Conservation (phyloP, 495 filamentous ascomycete genomes). For the Neurospora sp. region DNA sequence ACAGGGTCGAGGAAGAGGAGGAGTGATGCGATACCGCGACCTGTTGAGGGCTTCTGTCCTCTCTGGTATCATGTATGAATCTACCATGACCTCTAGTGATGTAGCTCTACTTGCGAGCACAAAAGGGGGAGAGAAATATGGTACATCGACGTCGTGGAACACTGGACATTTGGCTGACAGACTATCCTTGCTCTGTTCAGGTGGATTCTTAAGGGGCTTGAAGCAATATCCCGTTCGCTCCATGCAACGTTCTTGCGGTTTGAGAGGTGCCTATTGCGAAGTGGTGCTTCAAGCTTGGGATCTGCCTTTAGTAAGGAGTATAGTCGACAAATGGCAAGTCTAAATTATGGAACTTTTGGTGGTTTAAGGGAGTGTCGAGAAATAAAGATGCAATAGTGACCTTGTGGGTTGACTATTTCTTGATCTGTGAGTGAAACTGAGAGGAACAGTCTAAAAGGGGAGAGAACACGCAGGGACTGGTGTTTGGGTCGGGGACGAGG, state of each 20-base stretch:
- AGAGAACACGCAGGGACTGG: slow-evolving; percentile 31
- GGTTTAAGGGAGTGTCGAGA: too few species aligned
- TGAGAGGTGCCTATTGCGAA: background rate
- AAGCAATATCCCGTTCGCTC: background rate
- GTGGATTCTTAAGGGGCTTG: background rate
- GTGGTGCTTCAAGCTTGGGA: background rate
- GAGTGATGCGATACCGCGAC: background rate
- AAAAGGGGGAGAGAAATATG: too few species aligned
- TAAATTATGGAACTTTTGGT: too few species aligned
- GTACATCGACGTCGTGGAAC: background rate
- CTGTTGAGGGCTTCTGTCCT: background rate
- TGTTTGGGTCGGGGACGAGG: slow-evolving; percentile 43
- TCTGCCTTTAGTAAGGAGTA: background rate
- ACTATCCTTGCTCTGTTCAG: background rate
- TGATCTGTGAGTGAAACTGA: too few species aligned
- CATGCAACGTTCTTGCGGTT: background rate
- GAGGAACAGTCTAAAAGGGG: too few species aligned
- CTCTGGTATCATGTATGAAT: too few species aligned
- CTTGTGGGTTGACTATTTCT: too few species aligned
- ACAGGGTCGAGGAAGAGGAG: background rate
- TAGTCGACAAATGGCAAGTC: background rate
- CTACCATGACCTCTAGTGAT: too few species aligned
- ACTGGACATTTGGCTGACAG: background rate
- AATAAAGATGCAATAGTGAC: too few species aligned
- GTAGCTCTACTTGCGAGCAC: too few species aligned